Evolutionary conservation across 352 stramenopile genomes (phyloP).

Genomic region (Globisporangium perplexum): DNA sequence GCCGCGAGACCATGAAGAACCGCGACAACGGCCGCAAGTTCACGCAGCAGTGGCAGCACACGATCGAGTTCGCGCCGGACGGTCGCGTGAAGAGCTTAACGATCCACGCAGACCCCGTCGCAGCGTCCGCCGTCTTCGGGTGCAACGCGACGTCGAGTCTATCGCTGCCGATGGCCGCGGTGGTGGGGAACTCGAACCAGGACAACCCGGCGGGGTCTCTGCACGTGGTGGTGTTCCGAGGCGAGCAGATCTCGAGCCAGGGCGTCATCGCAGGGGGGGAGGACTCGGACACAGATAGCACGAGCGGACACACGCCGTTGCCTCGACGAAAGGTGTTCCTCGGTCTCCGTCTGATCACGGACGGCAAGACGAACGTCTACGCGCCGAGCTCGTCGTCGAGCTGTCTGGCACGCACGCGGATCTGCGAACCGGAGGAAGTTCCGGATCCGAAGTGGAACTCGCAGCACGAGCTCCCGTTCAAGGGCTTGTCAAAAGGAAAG

Average conservation of each 20-base stretch:
- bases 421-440: conserved; percentile 45
- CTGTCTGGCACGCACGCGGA: conserved; percentile 64
- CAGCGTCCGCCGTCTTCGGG: conserved; percentile 81
- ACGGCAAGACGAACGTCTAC: conserved; percentile 88
- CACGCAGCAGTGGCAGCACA: conserved; percentile 88
- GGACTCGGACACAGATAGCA: conserved; percentile 38
- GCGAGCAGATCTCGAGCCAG: conserved; percentile 76
- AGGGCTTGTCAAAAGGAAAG: conserved; percentile 64
- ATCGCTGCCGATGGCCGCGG: conserved; percentile 74
- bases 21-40: conserved; percentile 85
- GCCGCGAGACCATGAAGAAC: conserved; percentile 87
- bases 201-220: conserved; percentile 74
- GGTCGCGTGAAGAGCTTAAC: conserved; percentile 85
- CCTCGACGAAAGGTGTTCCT: conserved; percentile 47
- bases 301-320: conserved; percentile 31
- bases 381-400: conserved; percentile 67
- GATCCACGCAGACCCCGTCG: conserved; percentile 78
- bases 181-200: conserved; percentile 71
- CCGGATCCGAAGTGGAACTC: conserved; percentile 80
- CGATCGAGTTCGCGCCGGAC: conserved; percentile 83
- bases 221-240: conserved; percentile 73
- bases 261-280: conserved; percentile 36
- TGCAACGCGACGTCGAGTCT: conserved; percentile 84
- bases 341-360: conserved; percentile 63
- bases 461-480: conserved; percentile 65